Conservation (phyloP, 805 yeast genomes). For the Saturnispora galanensis region DNA sequence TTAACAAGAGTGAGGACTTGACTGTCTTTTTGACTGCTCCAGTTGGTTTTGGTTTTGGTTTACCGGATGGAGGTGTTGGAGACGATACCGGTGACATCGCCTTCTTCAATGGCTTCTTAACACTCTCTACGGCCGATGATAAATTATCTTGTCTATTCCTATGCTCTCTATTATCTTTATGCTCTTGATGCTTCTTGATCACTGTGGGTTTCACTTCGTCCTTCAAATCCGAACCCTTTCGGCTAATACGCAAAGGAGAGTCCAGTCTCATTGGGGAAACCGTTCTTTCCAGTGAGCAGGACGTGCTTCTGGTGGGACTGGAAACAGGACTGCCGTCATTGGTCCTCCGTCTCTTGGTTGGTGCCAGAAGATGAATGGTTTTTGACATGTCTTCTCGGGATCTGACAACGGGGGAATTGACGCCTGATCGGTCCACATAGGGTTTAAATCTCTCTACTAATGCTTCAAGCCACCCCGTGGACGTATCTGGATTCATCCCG, state of each 20-base stretch:
- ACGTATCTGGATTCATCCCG: too few species aligned
- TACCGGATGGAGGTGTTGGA: background rate
- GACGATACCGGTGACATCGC: too few species aligned
- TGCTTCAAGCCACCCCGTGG: background rate
- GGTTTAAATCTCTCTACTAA: background rate
- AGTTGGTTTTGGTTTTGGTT: background rate
- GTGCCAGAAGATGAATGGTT: conserved; percentile 1
- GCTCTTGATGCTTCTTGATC: background rate
- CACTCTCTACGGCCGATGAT: too few species aligned
- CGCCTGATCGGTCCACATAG: background rate
- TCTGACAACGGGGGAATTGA: background rate
- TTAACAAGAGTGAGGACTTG: conserved; percentile 3
- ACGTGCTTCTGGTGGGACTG: too few species aligned
- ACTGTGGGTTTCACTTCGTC: background rate
- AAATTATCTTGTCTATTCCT: too few species aligned
- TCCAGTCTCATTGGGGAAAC: background rate
- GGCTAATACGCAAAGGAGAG: conserved; percentile 3
- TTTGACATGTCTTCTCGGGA: conserved; percentile 2
- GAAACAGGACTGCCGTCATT: too few species aligned
- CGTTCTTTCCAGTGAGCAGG: background rate
- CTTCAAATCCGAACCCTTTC: background rate
- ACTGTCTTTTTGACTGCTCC: background rate
- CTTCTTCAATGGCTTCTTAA: too few species aligned
- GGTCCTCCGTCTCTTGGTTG: conserved; percentile 1
- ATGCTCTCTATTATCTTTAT: background rate